Percentiles rank a stretch among this genome's conserved stretches.
phyloP scores from a whole-genome alignment of 2,329 filamentous ascomycete species.

The Cladophialophora chaetospira region DNA sequence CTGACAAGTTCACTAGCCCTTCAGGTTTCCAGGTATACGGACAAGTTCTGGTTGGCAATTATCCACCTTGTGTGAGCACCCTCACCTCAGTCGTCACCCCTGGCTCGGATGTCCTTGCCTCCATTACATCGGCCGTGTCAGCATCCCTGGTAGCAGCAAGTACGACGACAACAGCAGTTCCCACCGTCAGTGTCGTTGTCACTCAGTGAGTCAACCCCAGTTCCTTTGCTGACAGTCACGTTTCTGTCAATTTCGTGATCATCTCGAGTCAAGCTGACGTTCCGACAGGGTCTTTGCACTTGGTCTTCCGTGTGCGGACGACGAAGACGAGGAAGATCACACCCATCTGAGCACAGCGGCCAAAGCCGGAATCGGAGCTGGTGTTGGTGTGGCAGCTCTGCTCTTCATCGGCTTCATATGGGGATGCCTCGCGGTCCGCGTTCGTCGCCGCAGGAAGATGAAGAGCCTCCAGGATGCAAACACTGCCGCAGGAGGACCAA shows the following conservation, averaged over 20 bases:
- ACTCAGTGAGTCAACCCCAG: conserved; percentile 17
- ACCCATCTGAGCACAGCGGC: conserved; percentile 33
- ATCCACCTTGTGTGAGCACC: conserved; percentile 19
- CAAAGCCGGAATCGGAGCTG: conserved; percentile 38
- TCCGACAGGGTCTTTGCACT: conserved; percentile 24
- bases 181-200: conserved; percentile 22
- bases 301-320: conserved; percentile 24
- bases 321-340: conserved; percentile 2
- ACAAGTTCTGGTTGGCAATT: conserved; percentile 24
- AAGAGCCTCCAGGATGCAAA: conserved; percentile 10
- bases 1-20: conserved; percentile 12
- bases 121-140: conserved; percentile 22
- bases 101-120: conserved; percentile 19
- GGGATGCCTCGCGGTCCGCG: conserved; percentile 16
- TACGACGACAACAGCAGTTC: conserved; percentile 13
- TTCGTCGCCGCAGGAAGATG: conserved; percentile 17
- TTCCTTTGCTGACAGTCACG: background rate
- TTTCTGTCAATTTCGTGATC: background rate
- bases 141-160: conserved; percentile 17
- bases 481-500: conserved; percentile 10
- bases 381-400: conserved; percentile 45
- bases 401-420: conserved; percentile 16
- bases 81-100: conserved; percentile 20
- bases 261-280: background rate
- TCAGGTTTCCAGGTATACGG: conserved; percentile 21